Base-by-base conservation (phyloP, 257 asterid species). In the Nyctanthes arbortristis region DNA sequence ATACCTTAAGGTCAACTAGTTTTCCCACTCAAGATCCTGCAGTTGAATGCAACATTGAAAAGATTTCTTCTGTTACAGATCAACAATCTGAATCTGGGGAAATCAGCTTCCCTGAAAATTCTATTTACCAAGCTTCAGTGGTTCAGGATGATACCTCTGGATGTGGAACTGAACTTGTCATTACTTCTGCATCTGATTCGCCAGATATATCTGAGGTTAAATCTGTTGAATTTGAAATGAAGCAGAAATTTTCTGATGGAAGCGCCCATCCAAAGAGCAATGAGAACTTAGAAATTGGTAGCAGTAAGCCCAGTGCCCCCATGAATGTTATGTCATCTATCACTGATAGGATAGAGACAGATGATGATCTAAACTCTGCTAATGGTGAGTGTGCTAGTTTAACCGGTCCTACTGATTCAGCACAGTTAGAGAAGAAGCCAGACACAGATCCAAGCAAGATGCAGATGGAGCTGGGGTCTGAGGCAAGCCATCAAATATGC, bases 101-200 rank as follows among this genome's bases (percentile, higher is more conserved):
- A 64, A 72, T 29, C 60, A 81, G 66, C n/a, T 66, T 54, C 31
- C 72, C 80, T 13, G 88, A 84, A 52, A 76, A 72, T 73, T 71
- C 82, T 60, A 63, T 65, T 66, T 45, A 82, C 61, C 73, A 66
- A 61, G 72, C 81, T 68, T 67, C 84, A 35, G 75, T 60, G 30
- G 76, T 69, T 81, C 87, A 80, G 40, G 79, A 74, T 45, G 90
- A 76, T 76, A 88, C 84, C 76, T 89, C 98, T 29, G 97, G 88
- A 71, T 88, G 95, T 81, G 97, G 88, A 40, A 92, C 97, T 34
- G 95, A 88, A 74, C 87, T 92, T 73, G 86, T 91, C 59, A 82
- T 88, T 75, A 75, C 95, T 52, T 92, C 97, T 24, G 85, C 96
- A 63, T 87, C 88, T 11, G 96, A 92, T 82, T 90, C 96, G 68